Base-by-base conservation (phyloP, 2,329 filamentous ascomycete genomes). In the Aspergillus fijiensis region DNA sequence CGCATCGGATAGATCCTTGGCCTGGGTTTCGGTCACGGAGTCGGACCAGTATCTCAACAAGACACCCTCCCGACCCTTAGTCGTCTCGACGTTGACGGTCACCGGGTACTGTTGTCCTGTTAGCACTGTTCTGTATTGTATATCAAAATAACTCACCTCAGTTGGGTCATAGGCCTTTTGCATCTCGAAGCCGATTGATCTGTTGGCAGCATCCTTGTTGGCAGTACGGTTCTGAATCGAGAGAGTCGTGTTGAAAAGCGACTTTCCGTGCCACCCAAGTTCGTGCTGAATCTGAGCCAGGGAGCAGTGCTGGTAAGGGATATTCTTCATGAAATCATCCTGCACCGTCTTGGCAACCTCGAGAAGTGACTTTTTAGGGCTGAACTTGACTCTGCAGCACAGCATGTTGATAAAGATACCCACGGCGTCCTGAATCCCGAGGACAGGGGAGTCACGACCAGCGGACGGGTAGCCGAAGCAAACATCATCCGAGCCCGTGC, bases 331-430 rank as follows among this genome's bases (percentile, higher is more conserved):
- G 19, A 81, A 80, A 57, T 83, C 77, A 12, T 72, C 70, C 48
- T 84, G 82, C 0, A 82, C 73, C 11, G 70, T 70, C 31, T 79
- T 77, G 0, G 82, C 71, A 0, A 79, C 68, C 11, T 80, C 75
- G 2, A 67, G 60, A 10, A 84, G 67, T 12, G 68, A 69, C 50
- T 67, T 74, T 57, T 50, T 75, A 57, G 65, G 71, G 57, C 51
- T 70, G 58, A 68, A 81, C 64, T 58, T 73, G 4, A 84, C 72
- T 5, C 80, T 77, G 60, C 79, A 84, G 50, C 83, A 79, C 2
- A 86, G 75, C 78, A 85, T 84, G 57, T 84, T 84, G 60, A 85
- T 81, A 51, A 85, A 82, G 14, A 76, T 72, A 4, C 81, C 81
- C 49, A 82, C 77, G 21, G 78, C 77, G 27, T 78, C 74, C 51